A percentile compares a stretch with the other conserved stretches of the same genome.
Evolutionary conservation across 1,284 basidiomycete genomes (phyloP).

Genomic region (Hymenochaete sp.): DNA sequence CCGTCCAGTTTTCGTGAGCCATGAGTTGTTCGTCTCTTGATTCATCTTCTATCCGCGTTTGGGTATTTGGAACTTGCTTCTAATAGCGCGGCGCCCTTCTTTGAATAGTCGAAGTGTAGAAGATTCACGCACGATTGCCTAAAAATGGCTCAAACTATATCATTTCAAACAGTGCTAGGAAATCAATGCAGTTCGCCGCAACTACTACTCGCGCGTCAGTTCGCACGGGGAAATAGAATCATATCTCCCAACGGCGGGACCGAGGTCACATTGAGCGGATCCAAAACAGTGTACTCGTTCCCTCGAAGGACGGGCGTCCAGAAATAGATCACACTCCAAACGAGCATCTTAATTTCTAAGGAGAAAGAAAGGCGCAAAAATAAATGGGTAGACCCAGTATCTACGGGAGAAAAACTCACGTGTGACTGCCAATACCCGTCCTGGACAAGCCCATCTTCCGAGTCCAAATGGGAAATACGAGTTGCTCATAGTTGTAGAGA

Average conservation of each 20-base stretch:
- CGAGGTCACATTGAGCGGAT: constrained; percentile 29
- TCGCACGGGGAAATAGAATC: constrained; percentile 2
- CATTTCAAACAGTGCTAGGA: too few relatives aligned
- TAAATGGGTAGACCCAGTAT: neutral
- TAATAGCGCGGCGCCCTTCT: too few relatives aligned
- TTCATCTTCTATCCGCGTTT: too few relatives aligned
- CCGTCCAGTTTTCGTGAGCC: too few relatives aligned
- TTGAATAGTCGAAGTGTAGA: too few relatives aligned
- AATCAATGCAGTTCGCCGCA: too few relatives aligned
- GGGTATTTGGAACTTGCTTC: too few relatives aligned
- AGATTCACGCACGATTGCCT: too few relatives aligned
- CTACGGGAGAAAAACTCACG: constrained; percentile 27
- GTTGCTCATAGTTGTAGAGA: constrained; percentile 27
- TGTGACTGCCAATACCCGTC: constrained; percentile 28
- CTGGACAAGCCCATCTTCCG: constrained; percentile 31
- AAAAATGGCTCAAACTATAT: too few relatives aligned
- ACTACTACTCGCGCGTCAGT: too few relatives aligned
- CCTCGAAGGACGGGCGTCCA: constrained; percentile 28
- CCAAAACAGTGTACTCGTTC: constrained; percentile 27
- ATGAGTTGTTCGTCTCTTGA: too few relatives aligned
- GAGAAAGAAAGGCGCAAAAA: neutral
- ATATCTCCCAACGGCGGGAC: constrained; percentile 22
- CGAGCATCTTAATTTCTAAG: constrained; percentile 32
- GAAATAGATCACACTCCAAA: constrained; percentile 27
- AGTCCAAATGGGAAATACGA: constrained; percentile 30